Base-by-base conservation (phyloP, 2,329 filamentous ascomycete genomes). In the Elsinoe ampelina region DNA sequence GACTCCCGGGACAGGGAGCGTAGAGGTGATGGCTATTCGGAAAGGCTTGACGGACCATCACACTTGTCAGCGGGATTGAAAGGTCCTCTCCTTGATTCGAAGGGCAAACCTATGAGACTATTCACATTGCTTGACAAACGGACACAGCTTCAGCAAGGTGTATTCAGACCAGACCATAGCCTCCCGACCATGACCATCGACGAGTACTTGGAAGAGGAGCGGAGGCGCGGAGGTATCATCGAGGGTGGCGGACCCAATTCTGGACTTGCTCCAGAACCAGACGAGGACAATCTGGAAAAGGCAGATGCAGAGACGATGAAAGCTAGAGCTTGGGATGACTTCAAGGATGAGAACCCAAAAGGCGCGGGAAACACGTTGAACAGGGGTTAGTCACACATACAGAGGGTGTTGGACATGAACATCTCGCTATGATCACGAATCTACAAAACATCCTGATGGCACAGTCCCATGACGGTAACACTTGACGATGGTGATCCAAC, bases 101-200 rank as follows among this genome's bases (percentile, higher is more conserved):
- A 85, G 58, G 93, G 93, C 43, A 93, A 89, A 68, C 93, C 93
- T 12, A 76, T 97, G 63, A 83, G 91, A 64, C 92, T 92, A 0
- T 97, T 98, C 66, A 96, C 90, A 1, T 77, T 98, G 19, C 77
- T 95, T 3, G 85, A 86, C 58, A 85, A 79, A 62, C 81, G 93
- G 36, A 83, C 89, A 60, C 84, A 89, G 60, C 72, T 95, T 58
- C 81, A 84, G 59, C 78, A 84, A 58, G 86, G 86, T 2, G 92
- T 98, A 0, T 98, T 98, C 72, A 80, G 88, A 57, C 83, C 89
- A 0, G 89, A 93, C 6, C 93, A 98, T 69, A 96, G 89, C 71
- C 74, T 98, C 58, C 93, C 93, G 0, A 97, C 93, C 2, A 97
- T 98, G 93, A 88, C 83, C 1, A 96, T 98, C 60, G 93, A 98